A percentile compares a stretch with the other conserved stretches of the same genome.
Conservation (phyloP, 805 yeast species). For the Ogataea angusta region DNA sequence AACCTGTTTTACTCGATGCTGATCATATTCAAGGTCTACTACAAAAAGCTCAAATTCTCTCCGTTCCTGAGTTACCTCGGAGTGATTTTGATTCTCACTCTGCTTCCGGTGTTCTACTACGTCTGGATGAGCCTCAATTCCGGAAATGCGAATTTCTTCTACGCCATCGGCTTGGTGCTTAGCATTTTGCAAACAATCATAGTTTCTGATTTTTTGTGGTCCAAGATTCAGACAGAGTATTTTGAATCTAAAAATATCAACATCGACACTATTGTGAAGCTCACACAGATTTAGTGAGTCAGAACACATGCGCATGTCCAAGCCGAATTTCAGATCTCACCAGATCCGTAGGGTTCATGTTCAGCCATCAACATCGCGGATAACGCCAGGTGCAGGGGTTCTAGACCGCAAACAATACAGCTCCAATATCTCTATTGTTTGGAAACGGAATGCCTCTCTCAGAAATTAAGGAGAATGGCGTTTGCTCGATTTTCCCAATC, state of each 20-base stretch:
- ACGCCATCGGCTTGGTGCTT: slow-evolving; percentile 85
- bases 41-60: slow-evolving; percentile 27
- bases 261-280: slow-evolving; percentile 36
- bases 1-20: slow-evolving; percentile 37
- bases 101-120: slow-evolving; percentile 87
- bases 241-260: slow-evolving; percentile 40
- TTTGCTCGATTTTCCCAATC: neutral
- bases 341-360: neutral
- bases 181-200: slow-evolving; percentile 66
- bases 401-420: neutral
- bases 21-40: slow-evolving; percentile 30
- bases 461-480: neutral
- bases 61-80: slow-evolving; percentile 28
- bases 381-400: neutral
- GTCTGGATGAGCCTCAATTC: slow-evolving; percentile 93
- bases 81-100: slow-evolving; percentile 39
- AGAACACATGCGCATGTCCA: neutral
- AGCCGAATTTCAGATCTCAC: neutral
- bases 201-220: slow-evolving; percentile 80
- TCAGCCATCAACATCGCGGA: neutral
- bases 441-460: neutral
- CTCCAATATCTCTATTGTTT: neutral
- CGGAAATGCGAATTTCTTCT: slow-evolving; percentile 94
- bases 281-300: slow-evolving; percentile 44
- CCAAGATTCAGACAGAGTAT: slow-evolving; percentile 65